Evolutionary conservation across 352 stramenopile genomes (phyloP), one percentile per base, ranked within the genome.

Genomic region (Pythium guiyangense): DNA sequence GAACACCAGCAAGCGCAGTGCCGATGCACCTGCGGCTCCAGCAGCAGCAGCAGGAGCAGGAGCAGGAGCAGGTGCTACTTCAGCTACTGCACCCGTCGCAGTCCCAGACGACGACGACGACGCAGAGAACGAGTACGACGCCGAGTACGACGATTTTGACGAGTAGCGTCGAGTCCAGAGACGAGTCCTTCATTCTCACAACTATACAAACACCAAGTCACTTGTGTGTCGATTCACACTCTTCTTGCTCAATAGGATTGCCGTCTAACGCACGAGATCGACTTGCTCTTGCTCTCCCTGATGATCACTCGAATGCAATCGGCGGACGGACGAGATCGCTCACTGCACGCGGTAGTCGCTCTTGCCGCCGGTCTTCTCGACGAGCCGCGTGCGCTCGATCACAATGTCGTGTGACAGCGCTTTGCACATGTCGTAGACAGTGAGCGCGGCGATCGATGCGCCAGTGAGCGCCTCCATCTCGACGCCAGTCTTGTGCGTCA

Each of bases 361-460:
- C 61, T 98, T 99, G 20, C 96, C 96, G 49, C 96, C 94, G 5
- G 72, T 96, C 52, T 98, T 99, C 50, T 70, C 56, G 17, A 98
- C 61, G 6, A 99, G 77, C 22, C 80, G 64, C 31, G 94, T 98
- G 43, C 77, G 74, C 54, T 92, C 76, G 57, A 99, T 98, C 26
- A 96, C 73, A 29, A 99, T 96, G 49, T 53, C 49, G 49, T 43
- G 49, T 4, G 49, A 53, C 34, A 98, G 64, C 20, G 94, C 96
- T 73, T 99, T 99, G 68, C 94, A 96, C 97, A 99, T 99, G 78
- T 99, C 97, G 74, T 99, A 99, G 27, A 99, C 93, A 40, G 88
- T 98, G 1, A 99, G 74, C 46, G 96, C 96, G 4, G 97, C 96
- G 20, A 98, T 71, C 14, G 81, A 96, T 26, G 89, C 94, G 29